Evolutionary conservation across 2,329 filamentous ascomycete species (phyloP).

Genomic region (Orbilia quercus): DNA sequence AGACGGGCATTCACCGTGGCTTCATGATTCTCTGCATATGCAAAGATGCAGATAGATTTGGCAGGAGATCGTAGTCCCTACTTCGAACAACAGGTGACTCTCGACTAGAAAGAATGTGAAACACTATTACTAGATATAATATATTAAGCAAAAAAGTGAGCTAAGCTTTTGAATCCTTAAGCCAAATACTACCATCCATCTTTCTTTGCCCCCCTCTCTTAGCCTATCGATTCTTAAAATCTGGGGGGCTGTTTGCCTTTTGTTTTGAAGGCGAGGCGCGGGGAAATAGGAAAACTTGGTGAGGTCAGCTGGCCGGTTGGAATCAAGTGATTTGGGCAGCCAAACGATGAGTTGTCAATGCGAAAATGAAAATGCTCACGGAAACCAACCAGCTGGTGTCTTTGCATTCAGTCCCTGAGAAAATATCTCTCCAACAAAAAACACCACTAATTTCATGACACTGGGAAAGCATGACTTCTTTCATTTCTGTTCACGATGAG

Average conservation of each 20-base stretch:
- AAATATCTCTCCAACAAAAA: constrained; percentile 8
- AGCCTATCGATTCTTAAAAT: background rate
- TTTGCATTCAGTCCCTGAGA: constrained; percentile 49
- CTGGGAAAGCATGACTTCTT: background rate
- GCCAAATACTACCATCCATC: background rate
- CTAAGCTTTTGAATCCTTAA: constrained; percentile 24
- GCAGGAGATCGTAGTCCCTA: constrained; percentile 29
- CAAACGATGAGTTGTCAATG: constrained; percentile 56
- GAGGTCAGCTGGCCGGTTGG: constrained; percentile 46
- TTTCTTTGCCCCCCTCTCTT: no score
- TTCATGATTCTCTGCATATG: constrained; percentile 54
- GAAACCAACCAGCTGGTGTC: constrained; percentile 49
- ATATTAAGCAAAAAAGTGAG: constrained; percentile 20
- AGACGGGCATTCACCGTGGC: constrained; percentile 38
- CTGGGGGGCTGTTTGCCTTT: constrained; percentile 14
- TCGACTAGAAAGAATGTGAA: constrained; percentile 19
- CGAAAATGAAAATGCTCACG: constrained; percentile 55
- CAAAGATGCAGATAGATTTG: constrained; percentile 12
- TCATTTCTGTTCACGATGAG: background rate
- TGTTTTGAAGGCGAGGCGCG: constrained; percentile 28
- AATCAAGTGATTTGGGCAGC: constrained; percentile 55
- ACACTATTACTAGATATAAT: constrained; percentile 40
- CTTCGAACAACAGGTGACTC: constrained; percentile 48
- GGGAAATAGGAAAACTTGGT: constrained; percentile 20
- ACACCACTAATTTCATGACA: constrained; percentile 5